Evolutionary conservation across 805 yeast species (phyloP).

Genomic region (Barnettozyma vustinii): DNA sequence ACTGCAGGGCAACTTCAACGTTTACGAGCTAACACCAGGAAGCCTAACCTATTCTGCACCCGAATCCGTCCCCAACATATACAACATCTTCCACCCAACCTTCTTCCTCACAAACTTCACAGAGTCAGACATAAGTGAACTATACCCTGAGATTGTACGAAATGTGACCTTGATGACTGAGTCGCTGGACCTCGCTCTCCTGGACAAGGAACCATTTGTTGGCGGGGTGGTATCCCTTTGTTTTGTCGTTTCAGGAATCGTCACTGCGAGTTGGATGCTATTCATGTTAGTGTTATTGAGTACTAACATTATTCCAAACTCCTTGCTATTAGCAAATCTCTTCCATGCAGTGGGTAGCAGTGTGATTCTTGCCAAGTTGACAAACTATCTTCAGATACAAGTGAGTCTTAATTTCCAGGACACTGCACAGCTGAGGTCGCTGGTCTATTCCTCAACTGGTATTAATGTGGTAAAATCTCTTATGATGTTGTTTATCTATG

Average conservation of each 20-base stretch:
- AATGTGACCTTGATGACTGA: constrained; percentile 4
- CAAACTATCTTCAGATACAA: constrained; percentile 43
- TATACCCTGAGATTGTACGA: constrained; percentile 4
- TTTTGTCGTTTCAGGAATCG: constrained; percentile 49
- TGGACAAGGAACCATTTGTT: constrained; percentile 30
- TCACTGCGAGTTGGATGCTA: constrained; percentile 68
- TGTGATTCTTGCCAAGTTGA: constrained; percentile 41
- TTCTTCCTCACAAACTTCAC: constrained; percentile 46
- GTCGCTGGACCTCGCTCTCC: constrained; percentile 1
- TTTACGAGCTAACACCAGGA: constrained; percentile 23
- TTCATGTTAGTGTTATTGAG: constrained; percentile 49
- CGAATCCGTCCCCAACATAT: not conserved
- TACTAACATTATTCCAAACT: constrained; percentile 50
- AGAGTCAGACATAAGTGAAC: constrained; percentile 6
- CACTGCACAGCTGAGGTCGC: constrained; percentile 33
- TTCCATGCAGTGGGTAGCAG: constrained; percentile 51
- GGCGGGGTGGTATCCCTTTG: constrained; percentile 38
- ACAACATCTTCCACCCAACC: constrained; percentile 30
- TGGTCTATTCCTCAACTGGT: constrained; percentile 32
- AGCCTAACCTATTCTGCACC: not conserved
- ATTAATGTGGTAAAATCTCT: constrained; percentile 37
- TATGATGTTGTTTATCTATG: constrained; percentile 38
- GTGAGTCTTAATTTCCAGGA: constrained; percentile 51
- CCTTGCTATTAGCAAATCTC: constrained; percentile 54
- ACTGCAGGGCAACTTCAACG: constrained; percentile 10